Evolutionary conservation across 192 early-diverging fungal species (phyloP), one percentile per base, ranked within the genome.

Genomic region (Rhizophlyctis rosea): DNA sequence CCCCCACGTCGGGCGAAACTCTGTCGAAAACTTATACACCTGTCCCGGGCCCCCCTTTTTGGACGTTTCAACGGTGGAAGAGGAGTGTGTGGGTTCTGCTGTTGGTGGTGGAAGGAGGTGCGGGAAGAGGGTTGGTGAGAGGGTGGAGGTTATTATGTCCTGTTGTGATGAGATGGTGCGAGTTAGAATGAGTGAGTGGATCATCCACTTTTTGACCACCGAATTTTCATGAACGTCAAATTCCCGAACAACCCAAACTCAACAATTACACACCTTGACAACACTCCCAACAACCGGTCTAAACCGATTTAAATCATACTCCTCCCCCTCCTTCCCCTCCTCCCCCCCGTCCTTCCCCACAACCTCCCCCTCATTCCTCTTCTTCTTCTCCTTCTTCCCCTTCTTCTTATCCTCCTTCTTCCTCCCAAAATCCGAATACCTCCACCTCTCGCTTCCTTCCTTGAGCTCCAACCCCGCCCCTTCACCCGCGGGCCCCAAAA

Each of bases 291-390:
- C 55, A 24, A 74, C 78, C 1, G 90, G 88, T 14, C 84, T 71
- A 65, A 86, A 91, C 49, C 90, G 81, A 24, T 79, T 81, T 50
- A 90, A 57, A 34, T 87, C 86, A 52, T 74, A 89, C 5, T 80
- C 73, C n/a, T 75, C 73, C 18, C 83, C 81, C 34, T 88, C 79
- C 11, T 53, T 34, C 21, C 54, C 23, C 32, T 51, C 60, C 69
- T 61, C 76, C 55, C 71, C 77, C 34, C 77, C 32, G 29, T 79
- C 74, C 25, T 33, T 34, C 29, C 18, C 29, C 59, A 29, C 31
- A 39, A 16, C 2, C 48, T 50, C 18, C 11, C 27, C 48, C 57
- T 66, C 39, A 64, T 27, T 16, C 63, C 70, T n/a, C n/a, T n/a
- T n/a, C n/a, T n/a, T n/a, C n/a, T n/a, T n/a, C 52, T 21, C 34